Evolutionary conservation across 306 rosid genomes (phyloP).

Genomic region (Herpetospermum pedunculosum): DNA sequence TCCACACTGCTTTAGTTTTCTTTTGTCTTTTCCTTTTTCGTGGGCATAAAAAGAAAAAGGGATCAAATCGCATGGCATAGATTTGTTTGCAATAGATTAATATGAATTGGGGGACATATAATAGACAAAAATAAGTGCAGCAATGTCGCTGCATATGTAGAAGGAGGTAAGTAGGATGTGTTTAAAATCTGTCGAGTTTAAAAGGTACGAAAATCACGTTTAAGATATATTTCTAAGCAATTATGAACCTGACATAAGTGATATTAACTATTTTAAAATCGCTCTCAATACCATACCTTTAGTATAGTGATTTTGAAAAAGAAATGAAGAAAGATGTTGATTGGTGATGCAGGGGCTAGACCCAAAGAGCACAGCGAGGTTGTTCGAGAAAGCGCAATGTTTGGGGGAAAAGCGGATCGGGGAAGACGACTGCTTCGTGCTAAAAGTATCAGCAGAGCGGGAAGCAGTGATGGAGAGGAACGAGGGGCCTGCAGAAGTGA

Average conservation of each 20-base stretch:
- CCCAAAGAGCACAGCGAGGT: slow-evolving; percentile 78
- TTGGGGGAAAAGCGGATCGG: slow-evolving; percentile 80
- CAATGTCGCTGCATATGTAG: slow-evolving; percentile 1
- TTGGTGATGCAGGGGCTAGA: slow-evolving; percentile 80
- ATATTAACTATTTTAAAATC: no score
- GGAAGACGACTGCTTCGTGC: slow-evolving; percentile 64
- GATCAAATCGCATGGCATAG: not conserved
- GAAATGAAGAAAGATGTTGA: no score
- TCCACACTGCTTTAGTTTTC: not conserved
- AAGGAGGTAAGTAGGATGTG: no score
- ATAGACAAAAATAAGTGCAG: not conserved
- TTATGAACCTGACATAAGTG: no score
- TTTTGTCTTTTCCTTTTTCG: not conserved
- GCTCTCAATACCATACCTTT: no score
- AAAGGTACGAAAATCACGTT: no score
- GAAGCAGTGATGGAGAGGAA: slow-evolving; percentile 75
- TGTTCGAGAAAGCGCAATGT: slow-evolving; percentile 86
- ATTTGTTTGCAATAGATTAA: not conserved
- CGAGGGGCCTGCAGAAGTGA: slow-evolving; percentile 85
- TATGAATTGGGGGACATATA: not conserved
- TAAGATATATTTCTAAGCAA: no score
- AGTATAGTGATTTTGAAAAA: no score
- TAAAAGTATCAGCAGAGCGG: slow-evolving; percentile 68
- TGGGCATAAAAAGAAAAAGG: no score
- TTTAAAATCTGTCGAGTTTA: no score